These are phyloP conservation scores for Centella asiatica DNA, from an alignment of 129 eudicot species.

Conservation along the genomic window DNA sequence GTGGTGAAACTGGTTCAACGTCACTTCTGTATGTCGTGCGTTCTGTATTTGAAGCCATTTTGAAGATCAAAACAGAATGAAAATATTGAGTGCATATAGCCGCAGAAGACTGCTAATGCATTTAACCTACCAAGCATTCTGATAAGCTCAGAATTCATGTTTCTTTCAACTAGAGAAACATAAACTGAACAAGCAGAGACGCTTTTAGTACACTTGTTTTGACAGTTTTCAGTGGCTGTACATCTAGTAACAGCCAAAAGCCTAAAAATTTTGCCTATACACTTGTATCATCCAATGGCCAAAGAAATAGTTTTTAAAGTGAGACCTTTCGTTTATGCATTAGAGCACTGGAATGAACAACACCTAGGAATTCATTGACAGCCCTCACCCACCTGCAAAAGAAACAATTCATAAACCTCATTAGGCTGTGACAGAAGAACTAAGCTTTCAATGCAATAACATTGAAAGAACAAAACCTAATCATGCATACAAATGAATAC, in stretches of 20 bases:
- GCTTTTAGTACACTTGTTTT: background rate
- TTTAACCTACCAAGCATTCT: too few relatives aligned
- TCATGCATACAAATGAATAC: background rate
- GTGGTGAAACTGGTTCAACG: too few relatives aligned
- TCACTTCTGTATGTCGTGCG: too few relatives aligned
- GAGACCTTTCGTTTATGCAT: constrained; percentile 52
- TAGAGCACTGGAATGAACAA: constrained; percentile 51
- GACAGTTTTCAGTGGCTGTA: background rate
- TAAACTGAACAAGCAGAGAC: background rate
- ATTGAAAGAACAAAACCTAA: background rate
- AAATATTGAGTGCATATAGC: too few relatives aligned
- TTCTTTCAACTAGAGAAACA: too few relatives aligned
- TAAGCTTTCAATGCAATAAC: background rate
- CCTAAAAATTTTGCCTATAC: background rate
- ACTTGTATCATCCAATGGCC: background rate
- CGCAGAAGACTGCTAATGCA: too few relatives aligned
- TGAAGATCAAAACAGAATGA: too few relatives aligned
- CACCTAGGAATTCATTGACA: constrained; percentile 55
- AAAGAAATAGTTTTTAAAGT: background rate
- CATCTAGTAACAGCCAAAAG: too few relatives aligned
- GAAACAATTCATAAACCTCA: background rate
- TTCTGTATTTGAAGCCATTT: too few relatives aligned
- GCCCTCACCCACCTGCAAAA: constrained; percentile 91
- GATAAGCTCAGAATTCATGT: too few relatives aligned
- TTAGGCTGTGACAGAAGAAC: background rate